Evolutionary conservation across 2,329 filamentous ascomycete species (phyloP).

Genomic region (Setomelanomma holmii): DNA sequence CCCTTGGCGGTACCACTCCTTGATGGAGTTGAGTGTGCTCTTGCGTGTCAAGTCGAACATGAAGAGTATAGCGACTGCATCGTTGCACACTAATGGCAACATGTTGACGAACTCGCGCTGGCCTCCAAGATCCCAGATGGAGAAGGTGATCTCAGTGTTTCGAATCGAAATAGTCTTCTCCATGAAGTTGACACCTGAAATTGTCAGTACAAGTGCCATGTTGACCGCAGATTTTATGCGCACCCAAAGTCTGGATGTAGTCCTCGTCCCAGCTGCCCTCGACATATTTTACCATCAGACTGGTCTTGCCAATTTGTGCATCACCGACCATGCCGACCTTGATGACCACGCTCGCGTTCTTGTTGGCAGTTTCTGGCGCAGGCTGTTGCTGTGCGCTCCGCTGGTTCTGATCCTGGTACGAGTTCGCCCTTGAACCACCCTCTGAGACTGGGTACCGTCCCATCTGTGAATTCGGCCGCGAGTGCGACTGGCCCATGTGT

Average conservation of each 20-base stretch:
- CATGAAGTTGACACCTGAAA: conserved; percentile 96
- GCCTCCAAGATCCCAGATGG: conserved; percentile 97
- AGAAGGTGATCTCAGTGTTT: conserved; percentile 99
- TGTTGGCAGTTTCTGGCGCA: conserved; percentile 52
- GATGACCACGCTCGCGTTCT: conserved; percentile 81
- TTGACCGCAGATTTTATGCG: conserved; percentile 21
- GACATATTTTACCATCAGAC: conserved; percentile 99
- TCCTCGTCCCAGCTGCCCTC: conserved; percentile 99
- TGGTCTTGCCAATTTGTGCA: conserved; percentile 98
- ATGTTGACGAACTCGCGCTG: conserved; percentile 99
- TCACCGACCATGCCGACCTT: conserved; percentile 99
- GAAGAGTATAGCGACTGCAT: conserved; percentile 97
- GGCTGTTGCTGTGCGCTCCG: conserved; percentile 48
- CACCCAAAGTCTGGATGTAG: conserved; percentile 95
- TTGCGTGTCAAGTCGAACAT: conserved; percentile 99
- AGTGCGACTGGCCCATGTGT: conserved; percentile 47
- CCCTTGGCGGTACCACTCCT: conserved; percentile 98
- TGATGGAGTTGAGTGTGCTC: conserved; percentile 98
- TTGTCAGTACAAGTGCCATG: conserved; percentile 19
- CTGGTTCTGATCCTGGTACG: conserved; percentile 58
- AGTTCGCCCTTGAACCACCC: conserved; percentile 39
- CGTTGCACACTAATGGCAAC: conserved; percentile 98
- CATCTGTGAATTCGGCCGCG: conserved; percentile 59
- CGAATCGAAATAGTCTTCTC: conserved; percentile 99
- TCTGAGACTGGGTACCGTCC: conserved; percentile 58